Base-by-base conservation (phyloP, 805 yeast genomes). In the Blastobotrys terrestris region DNA sequence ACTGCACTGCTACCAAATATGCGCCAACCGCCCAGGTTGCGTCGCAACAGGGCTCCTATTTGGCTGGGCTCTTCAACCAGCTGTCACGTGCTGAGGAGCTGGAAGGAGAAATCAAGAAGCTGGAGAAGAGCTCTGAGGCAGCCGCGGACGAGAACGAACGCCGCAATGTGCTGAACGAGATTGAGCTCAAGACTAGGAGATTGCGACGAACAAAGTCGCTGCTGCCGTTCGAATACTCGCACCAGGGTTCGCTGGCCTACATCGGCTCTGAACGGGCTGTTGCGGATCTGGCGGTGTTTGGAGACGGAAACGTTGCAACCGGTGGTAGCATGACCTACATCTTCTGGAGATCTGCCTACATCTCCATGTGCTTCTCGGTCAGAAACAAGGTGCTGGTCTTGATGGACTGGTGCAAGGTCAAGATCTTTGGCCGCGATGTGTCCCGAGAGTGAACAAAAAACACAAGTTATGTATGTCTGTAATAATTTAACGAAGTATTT, bases 11-110 rank as follows among this genome's bases (percentile, higher is more conserved):
- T 56, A 87, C 94, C 58, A 87, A 87, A 67, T 83, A 81, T 62
- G 94, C 96, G 44, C 97, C 97, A 61, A 91, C 98, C 57, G 98
- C 97, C 21, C 97, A 91, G 77, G 97, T 90, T 52, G 98, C 98
- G 43, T 83, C 89, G 73, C 97, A 91, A 76, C 88, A 91, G 72
- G 97, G 97, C 68, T 75, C 77, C 53, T 91, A 80, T 72, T 78
- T 91, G 60, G 94, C 91, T 53, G 73, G 75, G 35, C 80, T 83
- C 59, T 85, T 91, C 69, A 78, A 79, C 67, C 83, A 77, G 61
- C 57, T 70, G 39, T 75, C 74, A 48, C 58, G 62, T 50, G 64
- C 71, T 31, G 61, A 64, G 45, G 65, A 61, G 14, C 62, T 67
- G 39, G 68, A 67, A 48, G 55, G 67, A 59, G 72, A 73, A 52